A percentile compares a stretch with the other conserved stretches of the same genome.
These are phyloP conservation scores for Kwoniella shandongensis DNA, from an alignment of 768 basidiomycete species.

Conservation along the genomic window DNA sequence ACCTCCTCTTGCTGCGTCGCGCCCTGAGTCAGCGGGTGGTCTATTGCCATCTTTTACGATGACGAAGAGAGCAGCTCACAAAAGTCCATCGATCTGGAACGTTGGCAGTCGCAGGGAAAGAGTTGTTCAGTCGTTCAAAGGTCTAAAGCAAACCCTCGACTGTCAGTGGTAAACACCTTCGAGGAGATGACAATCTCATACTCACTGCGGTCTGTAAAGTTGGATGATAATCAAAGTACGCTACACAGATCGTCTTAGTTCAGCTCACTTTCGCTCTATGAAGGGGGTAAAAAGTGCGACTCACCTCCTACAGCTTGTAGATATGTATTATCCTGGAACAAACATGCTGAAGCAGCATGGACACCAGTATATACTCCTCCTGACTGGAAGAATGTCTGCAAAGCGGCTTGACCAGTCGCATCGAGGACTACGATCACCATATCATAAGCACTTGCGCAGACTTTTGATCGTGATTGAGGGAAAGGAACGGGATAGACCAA, in stretches of 20 bases:
- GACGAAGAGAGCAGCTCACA: conserved; percentile 23
- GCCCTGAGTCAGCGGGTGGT: too few relatives aligned
- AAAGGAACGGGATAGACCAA: not conserved
- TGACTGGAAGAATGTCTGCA: conserved; percentile 65
- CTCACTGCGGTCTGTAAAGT: conserved; percentile 65
- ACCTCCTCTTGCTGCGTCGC: conserved; percentile 54
- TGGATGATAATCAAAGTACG: conserved; percentile 72
- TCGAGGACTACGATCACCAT: conserved; percentile 70
- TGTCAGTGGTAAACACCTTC: too few relatives aligned
- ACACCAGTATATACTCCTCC: conserved; percentile 73
- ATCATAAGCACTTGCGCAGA: too few relatives aligned
- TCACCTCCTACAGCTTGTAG: conserved; percentile 60
- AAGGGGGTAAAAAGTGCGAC: conserved; percentile 9
- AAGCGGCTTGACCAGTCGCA: conserved; percentile 61
- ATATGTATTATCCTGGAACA: conserved; percentile 64
- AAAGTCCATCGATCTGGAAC: conserved; percentile 54
- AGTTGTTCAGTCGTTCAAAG: conserved; percentile 61
- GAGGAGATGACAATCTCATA: too few relatives aligned
- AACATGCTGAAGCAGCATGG: conserved; percentile 66
- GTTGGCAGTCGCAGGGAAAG: conserved; percentile 65
- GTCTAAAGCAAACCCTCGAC: conserved; percentile 53
- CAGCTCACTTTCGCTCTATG: not conserved
- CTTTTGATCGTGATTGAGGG: conserved; percentile 10
- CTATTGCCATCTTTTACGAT: not conserved
- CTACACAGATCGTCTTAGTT: conserved; percentile 51